Conservation (phyloP, 2,329 filamentous ascomycete species). For the Elsinoe australis region DNA sequence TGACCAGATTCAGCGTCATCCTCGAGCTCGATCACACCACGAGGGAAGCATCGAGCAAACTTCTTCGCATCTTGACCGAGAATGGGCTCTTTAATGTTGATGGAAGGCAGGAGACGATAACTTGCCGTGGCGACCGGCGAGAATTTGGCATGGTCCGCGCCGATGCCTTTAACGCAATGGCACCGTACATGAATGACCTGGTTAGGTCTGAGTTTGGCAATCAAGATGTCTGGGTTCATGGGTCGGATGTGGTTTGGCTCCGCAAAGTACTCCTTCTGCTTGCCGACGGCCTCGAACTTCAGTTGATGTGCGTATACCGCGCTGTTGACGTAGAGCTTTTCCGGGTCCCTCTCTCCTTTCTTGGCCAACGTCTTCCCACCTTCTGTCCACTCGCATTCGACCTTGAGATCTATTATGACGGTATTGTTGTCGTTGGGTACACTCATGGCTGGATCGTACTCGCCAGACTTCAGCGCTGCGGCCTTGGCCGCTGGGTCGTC, state of each 20-base stretch:
- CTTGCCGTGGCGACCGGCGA: slow-evolving; percentile 91
- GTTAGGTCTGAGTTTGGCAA: slow-evolving; percentile 86
- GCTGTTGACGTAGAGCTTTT: slow-evolving; percentile 76
- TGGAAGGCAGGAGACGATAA: slow-evolving; percentile 83
- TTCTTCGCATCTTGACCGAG: slow-evolving; percentile 79
- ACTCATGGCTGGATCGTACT: slow-evolving; percentile 37
- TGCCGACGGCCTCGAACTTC: slow-evolving; percentile 65
- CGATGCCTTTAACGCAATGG: slow-evolving; percentile 92
- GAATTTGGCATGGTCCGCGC: slow-evolving; percentile 93
- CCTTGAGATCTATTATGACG: slow-evolving; percentile 65
- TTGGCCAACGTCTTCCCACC: slow-evolving; percentile 51
- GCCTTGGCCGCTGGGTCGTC: slow-evolving; percentile 48
- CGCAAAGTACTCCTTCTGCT: slow-evolving; percentile 61
- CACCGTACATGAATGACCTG: slow-evolving; percentile 80
- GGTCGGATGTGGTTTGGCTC: slow-evolving; percentile 58
- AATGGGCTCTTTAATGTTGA: slow-evolving; percentile 76
- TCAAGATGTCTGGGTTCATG: slow-evolving; percentile 83
- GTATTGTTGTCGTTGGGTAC: slow-evolving; percentile 73
- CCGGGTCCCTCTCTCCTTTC: slow-evolving; percentile 68
- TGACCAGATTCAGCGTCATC: slow-evolving; percentile 64
- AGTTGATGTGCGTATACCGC: slow-evolving; percentile 54
- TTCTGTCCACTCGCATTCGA: slow-evolving; percentile 72
- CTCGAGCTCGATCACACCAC: slow-evolving; percentile 76
- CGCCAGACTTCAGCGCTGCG: slow-evolving; percentile 38
- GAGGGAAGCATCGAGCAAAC: slow-evolving; percentile 81